Base-by-base conservation (phyloP, 257 asterid species). In the Salvia hispanica region DNA sequence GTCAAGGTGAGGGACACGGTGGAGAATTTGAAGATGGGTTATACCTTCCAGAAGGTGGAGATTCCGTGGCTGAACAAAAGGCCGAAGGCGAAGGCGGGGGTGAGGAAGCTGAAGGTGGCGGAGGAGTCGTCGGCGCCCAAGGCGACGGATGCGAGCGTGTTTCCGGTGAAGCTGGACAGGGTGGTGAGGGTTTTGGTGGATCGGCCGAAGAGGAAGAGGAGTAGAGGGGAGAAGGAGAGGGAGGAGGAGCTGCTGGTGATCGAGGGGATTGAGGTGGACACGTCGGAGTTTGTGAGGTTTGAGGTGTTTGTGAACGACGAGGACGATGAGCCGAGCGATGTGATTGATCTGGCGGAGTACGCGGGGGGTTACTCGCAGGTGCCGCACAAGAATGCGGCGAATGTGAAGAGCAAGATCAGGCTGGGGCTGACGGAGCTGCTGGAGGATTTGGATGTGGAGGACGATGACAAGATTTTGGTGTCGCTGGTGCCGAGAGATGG, bases 251-350 rank as follows among this genome's bases (percentile, higher is more conserved):
- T 79, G 58, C 74, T 83, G 56, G 84, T 78, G 77, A 69, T 78
- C 5, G 76, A 78, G 51, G 89, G 80, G 68, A 76, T 81, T 0
- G 77, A 81, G 51, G 81, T 69, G 28, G 79, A 81, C 11, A 53
- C 70, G 0, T 60, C 68, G 0, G 75, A 65, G 4, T 75, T 67
- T 21, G 80, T 75, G 63, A 77, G 71, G 77, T 81, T 81, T 3
- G 90, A 81, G 62, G 80, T 84, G 0, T 81, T 46, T 5, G 74
- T 84, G 48, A 84, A 84, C 36, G 90, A 84, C 47, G 90, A 79
- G 43, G 82, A 74, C 10, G 85, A 82, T 21, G 44, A 59, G 8
- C 73, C 75, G 0, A 69, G 55, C 0, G 75, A 69, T 5, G 16
- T 73, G 1, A 15, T 75, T 4, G 81, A 77, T 57, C 77, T 74